Evolutionary conservation across 768 basidiomycete genomes (phyloP).

Genomic region (Auricularia sp.): DNA sequence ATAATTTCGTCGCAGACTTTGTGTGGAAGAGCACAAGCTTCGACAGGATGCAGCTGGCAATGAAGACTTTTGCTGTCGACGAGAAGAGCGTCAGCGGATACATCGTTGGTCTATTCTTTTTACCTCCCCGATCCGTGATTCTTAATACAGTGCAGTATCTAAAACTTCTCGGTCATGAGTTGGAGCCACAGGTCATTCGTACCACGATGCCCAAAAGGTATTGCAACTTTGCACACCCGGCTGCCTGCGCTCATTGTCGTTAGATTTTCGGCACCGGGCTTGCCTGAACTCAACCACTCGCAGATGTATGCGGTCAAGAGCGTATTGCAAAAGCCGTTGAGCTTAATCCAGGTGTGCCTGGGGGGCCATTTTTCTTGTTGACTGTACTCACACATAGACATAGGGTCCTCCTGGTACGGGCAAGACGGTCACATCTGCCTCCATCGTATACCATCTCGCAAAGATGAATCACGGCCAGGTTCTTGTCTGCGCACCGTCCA

Average conservation of each 20-base stretch:
- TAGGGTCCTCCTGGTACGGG: conserved; percentile 93
- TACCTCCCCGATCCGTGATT: neutral
- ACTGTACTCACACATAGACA: neutral
- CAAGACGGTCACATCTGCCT: conserved; percentile 98
- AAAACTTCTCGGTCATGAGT: conserved; percentile 94
- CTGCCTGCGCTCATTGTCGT: neutral
- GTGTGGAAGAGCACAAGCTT: conserved; percentile 99
- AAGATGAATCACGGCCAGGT: conserved; percentile 99
- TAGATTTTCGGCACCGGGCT: conserved; percentile 85
- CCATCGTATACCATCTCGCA: conserved; percentile 95
- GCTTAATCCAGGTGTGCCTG: conserved; percentile 67
- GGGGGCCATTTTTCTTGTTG: neutral
- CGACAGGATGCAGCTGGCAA: conserved; percentile 97
- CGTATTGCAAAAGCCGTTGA: conserved; percentile 94
- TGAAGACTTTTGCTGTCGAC: conserved; percentile 99
- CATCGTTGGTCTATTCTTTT: conserved; percentile 50
- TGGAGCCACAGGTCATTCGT: conserved; percentile 83
- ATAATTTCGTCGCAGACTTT: conserved; percentile 95
- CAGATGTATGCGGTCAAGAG: conserved; percentile 99
- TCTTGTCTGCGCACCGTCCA: conserved; percentile 96
- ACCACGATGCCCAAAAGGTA: conserved; percentile 88
- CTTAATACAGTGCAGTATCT: conserved; percentile 57
- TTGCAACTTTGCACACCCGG: neutral
- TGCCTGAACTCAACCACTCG: conserved; percentile 97
- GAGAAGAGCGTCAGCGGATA: conserved; percentile 99